A percentile compares a stretch with the other conserved stretches of the same genome.
phyloP scores from a whole-genome alignment of 495 filamentous ascomycete species.

The Thermochaetoides thermophila region DNA sequence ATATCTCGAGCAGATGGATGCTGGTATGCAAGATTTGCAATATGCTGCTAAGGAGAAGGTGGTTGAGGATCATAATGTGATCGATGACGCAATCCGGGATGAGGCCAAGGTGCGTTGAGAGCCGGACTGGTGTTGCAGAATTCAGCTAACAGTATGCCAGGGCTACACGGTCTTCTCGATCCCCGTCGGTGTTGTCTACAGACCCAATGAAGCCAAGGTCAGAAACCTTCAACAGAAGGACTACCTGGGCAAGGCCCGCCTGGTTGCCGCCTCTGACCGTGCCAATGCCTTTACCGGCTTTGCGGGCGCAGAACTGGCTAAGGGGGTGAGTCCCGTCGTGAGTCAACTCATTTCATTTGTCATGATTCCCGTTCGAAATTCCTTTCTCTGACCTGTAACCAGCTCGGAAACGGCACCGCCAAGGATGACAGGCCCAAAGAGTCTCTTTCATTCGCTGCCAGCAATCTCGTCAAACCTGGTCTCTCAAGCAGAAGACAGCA shows the following conservation, averaged over 20 bases:
- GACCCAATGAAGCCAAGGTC: slow-evolving; percentile 94
- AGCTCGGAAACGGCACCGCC: slow-evolving; percentile 13
- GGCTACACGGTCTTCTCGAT: slow-evolving; percentile 99
- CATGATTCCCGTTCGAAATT: slow-evolving; percentile 8
- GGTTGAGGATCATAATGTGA: slow-evolving; percentile 89
- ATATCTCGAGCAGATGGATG: slow-evolving; percentile 79
- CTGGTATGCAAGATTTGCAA: slow-evolving; percentile 78
- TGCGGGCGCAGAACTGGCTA: slow-evolving; percentile 59
- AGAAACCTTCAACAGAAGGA: slow-evolving; percentile 95
- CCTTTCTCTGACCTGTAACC: slow-evolving; percentile 10
- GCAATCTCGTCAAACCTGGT: slow-evolving; percentile 77
- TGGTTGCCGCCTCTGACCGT: slow-evolving; percentile 84
- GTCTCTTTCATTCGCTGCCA: slow-evolving; percentile 76
- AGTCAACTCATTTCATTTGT: background rate
- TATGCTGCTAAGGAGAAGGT: slow-evolving; percentile 95
- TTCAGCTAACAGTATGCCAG: slow-evolving; percentile 32
- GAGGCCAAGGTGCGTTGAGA: slow-evolving; percentile 61
- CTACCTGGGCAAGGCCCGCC: slow-evolving; percentile 83
- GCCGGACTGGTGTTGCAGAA: slow-evolving; percentile 6
- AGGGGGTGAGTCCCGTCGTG: slow-evolving; percentile 22
- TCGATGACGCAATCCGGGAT: slow-evolving; percentile 89
- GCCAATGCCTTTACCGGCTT: slow-evolving; percentile 64
- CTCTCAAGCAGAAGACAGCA: slow-evolving; percentile 68
- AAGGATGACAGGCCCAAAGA: slow-evolving; percentile 64
- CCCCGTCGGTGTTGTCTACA: slow-evolving; percentile 85